Evolutionary conservation across 345 rosid species (phyloP).

Genomic region (Populus euphratica): DNA sequence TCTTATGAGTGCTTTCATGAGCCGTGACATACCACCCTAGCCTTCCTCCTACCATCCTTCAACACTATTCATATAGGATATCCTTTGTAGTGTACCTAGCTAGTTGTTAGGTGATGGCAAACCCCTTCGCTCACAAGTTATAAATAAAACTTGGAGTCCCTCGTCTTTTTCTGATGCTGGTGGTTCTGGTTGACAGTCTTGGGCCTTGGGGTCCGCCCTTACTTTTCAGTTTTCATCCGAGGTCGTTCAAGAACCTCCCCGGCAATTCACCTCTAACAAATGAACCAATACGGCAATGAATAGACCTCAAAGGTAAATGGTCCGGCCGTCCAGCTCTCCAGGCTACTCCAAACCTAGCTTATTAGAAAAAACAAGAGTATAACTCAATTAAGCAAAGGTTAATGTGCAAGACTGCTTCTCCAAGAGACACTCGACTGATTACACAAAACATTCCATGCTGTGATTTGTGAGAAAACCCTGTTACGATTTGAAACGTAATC

Average conservation of each 20-base stretch:
- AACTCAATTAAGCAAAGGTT: neutral
- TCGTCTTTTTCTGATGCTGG: neutral
- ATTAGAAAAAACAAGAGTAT: too few relatives aligned
- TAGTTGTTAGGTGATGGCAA: neutral
- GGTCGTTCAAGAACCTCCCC: neutral
- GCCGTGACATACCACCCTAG: neutral
- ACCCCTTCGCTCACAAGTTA: neutral
- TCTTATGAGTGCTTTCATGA: neutral
- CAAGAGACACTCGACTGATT: too few relatives aligned
- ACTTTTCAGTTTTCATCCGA: neutral
- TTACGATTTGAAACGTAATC: neutral
- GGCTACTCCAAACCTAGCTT: neutral
- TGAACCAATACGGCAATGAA: neutral
- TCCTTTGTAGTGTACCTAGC: neutral
- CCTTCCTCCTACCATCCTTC: neutral
- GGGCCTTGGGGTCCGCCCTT: neutral
- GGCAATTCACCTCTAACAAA: neutral
- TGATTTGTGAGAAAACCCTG: neutral
- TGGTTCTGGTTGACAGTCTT: too few relatives aligned
- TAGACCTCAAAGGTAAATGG: neutral
- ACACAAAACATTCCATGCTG: too few relatives aligned
- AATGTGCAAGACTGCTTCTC: neutral
- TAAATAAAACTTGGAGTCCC: neutral
- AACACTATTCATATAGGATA: neutral
- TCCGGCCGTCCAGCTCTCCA: neutral